phyloP scores from a whole-genome alignment of 345 rosid genomes.

The Moricandia arvensis region DNA sequence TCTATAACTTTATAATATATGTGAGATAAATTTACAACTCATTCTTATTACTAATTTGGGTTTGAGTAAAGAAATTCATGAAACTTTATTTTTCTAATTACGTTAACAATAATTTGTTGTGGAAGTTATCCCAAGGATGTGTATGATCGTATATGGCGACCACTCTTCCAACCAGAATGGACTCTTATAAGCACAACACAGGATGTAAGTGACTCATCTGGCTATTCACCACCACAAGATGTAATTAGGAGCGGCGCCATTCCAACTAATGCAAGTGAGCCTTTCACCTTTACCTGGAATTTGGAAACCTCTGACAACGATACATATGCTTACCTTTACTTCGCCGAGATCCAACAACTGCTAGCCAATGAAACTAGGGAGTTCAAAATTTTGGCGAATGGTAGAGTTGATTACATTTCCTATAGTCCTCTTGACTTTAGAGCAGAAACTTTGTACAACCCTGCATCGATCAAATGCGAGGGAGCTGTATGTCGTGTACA shows the following conservation, averaged over 20 bases:
- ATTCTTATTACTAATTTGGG: not conserved
- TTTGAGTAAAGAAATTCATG: not conserved
- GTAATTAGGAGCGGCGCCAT: conserved; percentile 29
- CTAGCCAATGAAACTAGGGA: conserved; percentile 33
- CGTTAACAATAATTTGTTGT: not conserved
- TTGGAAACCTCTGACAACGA: not conserved
- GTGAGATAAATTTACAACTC: not conserved
- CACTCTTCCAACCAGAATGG: not conserved
- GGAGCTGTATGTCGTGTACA: not conserved
- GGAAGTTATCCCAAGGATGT: not conserved
- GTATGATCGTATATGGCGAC: conserved; percentile 39
- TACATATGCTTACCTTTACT: conserved; percentile 36
- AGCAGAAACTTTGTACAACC: not conserved
- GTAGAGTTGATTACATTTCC: not conserved
- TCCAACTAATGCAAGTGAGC: conserved; percentile 23
- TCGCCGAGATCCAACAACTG: conserved; percentile 35
- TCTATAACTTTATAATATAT: too few relatives aligned
- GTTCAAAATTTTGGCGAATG: conserved; percentile 20
- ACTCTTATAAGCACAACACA: conserved; percentile 9
- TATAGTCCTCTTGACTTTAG: conserved; percentile 12
- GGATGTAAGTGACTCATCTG: not conserved
- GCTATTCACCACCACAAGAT: conserved; percentile 20
- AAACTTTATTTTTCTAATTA: not conserved
- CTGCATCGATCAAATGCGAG: not conserved
- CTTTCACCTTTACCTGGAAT: not conserved